Base-by-base conservation (phyloP, 2,329 filamentous ascomycete genomes). In the Epichloe bromicola region DNA sequence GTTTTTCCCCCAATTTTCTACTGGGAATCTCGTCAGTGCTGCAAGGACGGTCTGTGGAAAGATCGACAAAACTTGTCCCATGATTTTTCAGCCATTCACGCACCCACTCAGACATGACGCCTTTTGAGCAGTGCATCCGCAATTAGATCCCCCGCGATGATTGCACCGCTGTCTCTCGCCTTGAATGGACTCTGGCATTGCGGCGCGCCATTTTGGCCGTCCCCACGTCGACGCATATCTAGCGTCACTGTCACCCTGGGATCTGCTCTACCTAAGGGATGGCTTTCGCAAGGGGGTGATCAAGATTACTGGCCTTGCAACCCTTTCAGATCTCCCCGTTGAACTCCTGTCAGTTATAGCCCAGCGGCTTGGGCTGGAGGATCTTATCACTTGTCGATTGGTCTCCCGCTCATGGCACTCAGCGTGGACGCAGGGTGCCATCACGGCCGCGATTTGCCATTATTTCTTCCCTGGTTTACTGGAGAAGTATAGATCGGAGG, bases 391-490 rank as follows among this genome's bases (percentile, higher is more conserved):
- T 37, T 66, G 63, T 46, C 54, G 34, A 14, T 23, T 52, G 5
- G 64, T 64, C 2, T 65, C 54, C 10, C 59, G 41, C 12, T 50
- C 51, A n/a, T 67, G 64, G 64, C 51, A 52, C 6, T 20, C 38
- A 1, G 23, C 49, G 6, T 65, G 63, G 62, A 57, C 55, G 12
- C 57, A 60, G 30, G 54, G 51, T 14, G 53, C 50, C 3, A 56
- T 66, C 5, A 34, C 56, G 4, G 34, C 45, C 0, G 51, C 50
- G 3, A 53, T 64, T 5, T 59, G 60, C 39, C 55, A 53, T 4
- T 51, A 50, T 20, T 59, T 65, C 45, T 65, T 63, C 30, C 60
- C 63, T 0, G 64, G 62, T 0, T 51, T 65, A 5, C 33, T 58
- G 8, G 57, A 62, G 23, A 46, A 51, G 1, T 49, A 56, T 38